These are phyloP conservation scores for Candida ipomoeae DNA, from an alignment of 805 yeast genomes.

Conservation along the genomic window DNA sequence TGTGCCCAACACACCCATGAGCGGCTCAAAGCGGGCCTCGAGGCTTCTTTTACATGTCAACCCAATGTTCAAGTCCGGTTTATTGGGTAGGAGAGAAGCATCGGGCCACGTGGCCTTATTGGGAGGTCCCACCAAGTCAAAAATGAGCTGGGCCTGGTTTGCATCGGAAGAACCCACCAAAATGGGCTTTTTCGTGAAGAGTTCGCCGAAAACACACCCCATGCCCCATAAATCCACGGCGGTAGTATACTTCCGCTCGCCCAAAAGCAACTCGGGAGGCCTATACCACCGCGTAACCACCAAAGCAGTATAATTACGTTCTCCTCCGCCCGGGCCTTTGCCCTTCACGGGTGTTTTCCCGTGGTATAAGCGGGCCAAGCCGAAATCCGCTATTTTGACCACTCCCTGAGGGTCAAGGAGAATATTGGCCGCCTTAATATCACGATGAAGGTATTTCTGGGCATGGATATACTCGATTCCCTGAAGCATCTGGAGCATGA, in stretches of 20 bases:
- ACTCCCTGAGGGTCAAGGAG: slow-evolving; percentile 71
- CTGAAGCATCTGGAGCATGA: slow-evolving; percentile 69
- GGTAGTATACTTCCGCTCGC: slow-evolving; percentile 82
- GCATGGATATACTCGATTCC: slow-evolving; percentile 83
- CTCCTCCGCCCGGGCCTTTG: slow-evolving; percentile 57
- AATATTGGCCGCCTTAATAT: slow-evolving; percentile 94
- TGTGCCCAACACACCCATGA: slow-evolving; percentile 46
- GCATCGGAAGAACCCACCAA: slow-evolving; percentile 80
- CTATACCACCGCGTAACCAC: slow-evolving; percentile 98
- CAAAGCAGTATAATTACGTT: slow-evolving; percentile 48
- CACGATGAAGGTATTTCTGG: slow-evolving; percentile 66
- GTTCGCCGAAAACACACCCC: slow-evolving; percentile 93
- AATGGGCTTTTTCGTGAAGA: slow-evolving; percentile 77
- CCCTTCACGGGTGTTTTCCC: slow-evolving; percentile 56
- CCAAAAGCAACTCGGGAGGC: slow-evolving; percentile 88
- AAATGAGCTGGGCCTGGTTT: slow-evolving; percentile 82
- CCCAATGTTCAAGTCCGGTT: slow-evolving; percentile 41
- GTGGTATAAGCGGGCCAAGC: slow-evolving; percentile 74
- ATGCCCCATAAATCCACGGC: slow-evolving; percentile 98
- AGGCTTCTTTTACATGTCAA: slow-evolving; percentile 46
- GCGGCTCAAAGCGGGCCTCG: slow-evolving; percentile 43
- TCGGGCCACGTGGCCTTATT: slow-evolving; percentile 56
- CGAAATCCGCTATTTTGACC: slow-evolving; percentile 92
- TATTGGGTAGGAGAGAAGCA: slow-evolving; percentile 54
- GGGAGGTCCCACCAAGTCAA: slow-evolving; percentile 81